phyloP scores from a whole-genome alignment of 495 filamentous ascomycete species.

The Letharia columbiana region DNA sequence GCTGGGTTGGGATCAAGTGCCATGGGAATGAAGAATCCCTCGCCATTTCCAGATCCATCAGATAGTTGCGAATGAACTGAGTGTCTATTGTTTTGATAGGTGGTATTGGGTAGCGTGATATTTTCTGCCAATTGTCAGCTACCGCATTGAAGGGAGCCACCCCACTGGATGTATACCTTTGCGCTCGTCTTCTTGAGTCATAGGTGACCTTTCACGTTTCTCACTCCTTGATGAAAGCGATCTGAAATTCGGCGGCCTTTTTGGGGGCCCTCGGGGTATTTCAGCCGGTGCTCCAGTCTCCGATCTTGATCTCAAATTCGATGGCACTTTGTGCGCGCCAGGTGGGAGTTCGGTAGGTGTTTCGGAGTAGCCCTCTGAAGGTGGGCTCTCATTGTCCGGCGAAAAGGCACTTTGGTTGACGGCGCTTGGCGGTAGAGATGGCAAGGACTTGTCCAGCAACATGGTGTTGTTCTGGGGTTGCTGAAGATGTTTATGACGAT shows the following conservation, averaged over 20 bases:
- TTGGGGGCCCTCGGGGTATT: slow-evolving; percentile 17
- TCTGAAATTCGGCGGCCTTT: slow-evolving; percentile 24
- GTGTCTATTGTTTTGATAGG: slow-evolving; percentile 69
- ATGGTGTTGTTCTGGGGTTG: slow-evolving; percentile 40
- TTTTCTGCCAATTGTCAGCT: slow-evolving; percentile 37
- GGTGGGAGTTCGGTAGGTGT: slow-evolving; percentile 60
- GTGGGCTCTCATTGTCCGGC: slow-evolving; percentile 57
- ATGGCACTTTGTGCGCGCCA: slow-evolving; percentile 26
- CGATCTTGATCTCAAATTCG: slow-evolving; percentile 26
- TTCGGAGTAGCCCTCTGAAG: slow-evolving; percentile 54
- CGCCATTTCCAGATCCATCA: slow-evolving; percentile 55
- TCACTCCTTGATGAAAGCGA: slow-evolving; percentile 23
- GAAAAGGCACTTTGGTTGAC: slow-evolving; percentile 51
- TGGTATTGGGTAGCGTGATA: slow-evolving; percentile 61
- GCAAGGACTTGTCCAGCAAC: slow-evolving; percentile 87
- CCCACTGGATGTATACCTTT: slow-evolving; percentile 14
- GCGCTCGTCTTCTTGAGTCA: slow-evolving; percentile 21
- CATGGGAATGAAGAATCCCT: slow-evolving; percentile 83
- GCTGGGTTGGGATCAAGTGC: slow-evolving; percentile 76
- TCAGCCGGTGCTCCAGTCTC: slow-evolving; percentile 21
- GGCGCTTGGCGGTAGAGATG: slow-evolving; percentile 75
- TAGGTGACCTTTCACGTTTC: slow-evolving; percentile 21
- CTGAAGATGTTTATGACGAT: slow-evolving; percentile 36
- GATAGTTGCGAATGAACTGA: slow-evolving; percentile 54
- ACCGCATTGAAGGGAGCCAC: neutral